Evolutionary conservation across 257 asterid species (phyloP).

Genomic region (Solanum okadae): DNA sequence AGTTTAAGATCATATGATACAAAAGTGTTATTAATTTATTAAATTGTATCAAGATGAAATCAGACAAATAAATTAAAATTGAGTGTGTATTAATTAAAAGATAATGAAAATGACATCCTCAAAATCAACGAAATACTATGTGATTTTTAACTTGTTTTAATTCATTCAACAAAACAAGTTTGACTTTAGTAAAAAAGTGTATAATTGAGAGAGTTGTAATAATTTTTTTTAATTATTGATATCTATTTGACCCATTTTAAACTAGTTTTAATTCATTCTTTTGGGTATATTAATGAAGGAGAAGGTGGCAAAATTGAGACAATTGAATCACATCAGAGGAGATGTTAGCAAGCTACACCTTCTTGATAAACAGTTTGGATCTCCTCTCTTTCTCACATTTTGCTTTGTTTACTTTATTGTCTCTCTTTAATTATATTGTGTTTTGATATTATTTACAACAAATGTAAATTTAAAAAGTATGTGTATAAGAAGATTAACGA

Average conservation of each 20-base stretch:
- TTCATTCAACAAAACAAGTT: neutral
- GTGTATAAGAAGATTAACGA: neutral
- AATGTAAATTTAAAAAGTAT: neutral
- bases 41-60: neutral
- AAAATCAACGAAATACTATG: neutral
- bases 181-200: neutral
- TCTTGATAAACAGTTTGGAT: constrained; percentile 44
- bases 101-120: neutral
- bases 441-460: neutral
- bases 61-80: neutral
- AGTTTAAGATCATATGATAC: neutral
- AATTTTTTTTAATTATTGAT: neutral
- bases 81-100: neutral
- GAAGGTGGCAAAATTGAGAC: constrained; percentile 35
- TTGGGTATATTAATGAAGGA: constrained; percentile 17
- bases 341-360: constrained; percentile 35
- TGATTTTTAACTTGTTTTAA: neutral
- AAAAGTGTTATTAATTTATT: neutral
- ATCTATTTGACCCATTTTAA: neutral
- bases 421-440: neutral
- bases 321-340: constrained; percentile 28
- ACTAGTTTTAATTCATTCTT: neutral
- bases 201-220: neutral
- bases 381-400: neutral
- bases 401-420: neutral